phyloP scores from a whole-genome alignment of 2,329 filamentous ascomycete species.

The Delphinella strobiligena region DNA sequence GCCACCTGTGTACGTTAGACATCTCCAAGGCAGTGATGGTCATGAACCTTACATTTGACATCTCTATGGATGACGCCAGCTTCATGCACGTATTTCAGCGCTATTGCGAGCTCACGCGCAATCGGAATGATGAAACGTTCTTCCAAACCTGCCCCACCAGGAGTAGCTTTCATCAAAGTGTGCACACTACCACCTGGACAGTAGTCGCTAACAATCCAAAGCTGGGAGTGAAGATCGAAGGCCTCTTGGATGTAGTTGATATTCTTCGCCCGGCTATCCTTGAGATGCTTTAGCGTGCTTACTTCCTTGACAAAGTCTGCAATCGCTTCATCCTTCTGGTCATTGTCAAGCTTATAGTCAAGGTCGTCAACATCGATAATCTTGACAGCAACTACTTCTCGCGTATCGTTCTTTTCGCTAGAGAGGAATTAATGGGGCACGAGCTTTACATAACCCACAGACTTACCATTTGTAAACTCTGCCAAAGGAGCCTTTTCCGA shows the following conservation, averaged over 20 bases:
- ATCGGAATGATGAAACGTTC: constrained; percentile 53
- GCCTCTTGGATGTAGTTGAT: constrained; percentile 75
- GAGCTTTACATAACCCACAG: no score
- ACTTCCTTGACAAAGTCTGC: constrained; percentile 49
- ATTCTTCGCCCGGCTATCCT: constrained; percentile 62
- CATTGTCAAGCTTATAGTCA: constrained; percentile 51
- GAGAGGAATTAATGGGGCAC: constrained; percentile 11
- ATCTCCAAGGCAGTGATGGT: background rate
- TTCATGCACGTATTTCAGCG: constrained; percentile 51
- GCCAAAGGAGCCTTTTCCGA: constrained; percentile 64
- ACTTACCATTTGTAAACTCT: constrained; percentile 55
- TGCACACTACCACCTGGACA: constrained; percentile 72
- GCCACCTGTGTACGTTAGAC: constrained; percentile 28
- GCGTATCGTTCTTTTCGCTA: constrained; percentile 27
- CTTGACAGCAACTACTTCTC: constrained; percentile 58
- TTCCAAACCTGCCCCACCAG: constrained; percentile 31
- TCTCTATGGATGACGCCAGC: constrained; percentile 54
- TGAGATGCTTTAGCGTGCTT: constrained; percentile 56
- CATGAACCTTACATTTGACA: constrained; percentile 43
- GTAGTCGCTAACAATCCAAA: constrained; percentile 85
- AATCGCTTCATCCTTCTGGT: constrained; percentile 51
- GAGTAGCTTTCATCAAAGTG: constrained; percentile 43
- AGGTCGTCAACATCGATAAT: constrained; percentile 75
- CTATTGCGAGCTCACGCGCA: constrained; percentile 50
- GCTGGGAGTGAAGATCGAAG: constrained; percentile 61